A percentile compares a stretch with the other conserved stretches of the same genome.
Evolutionary conservation across 1,139 yeast species (phyloP).

Genomic region (Arxiozyma heterogenica): DNA sequence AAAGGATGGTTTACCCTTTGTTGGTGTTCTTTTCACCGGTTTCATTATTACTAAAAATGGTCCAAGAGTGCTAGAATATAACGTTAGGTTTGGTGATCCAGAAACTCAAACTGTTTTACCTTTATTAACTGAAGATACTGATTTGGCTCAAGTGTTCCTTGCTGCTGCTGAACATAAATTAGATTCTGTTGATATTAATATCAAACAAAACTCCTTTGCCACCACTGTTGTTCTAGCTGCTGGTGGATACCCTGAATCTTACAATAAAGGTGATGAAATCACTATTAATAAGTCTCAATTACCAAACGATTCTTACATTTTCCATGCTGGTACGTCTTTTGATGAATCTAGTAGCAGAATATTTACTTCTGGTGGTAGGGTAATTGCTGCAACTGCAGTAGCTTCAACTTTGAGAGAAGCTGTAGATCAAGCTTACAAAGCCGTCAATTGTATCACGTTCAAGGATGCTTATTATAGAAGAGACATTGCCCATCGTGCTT

Average conservation of each 20-base stretch:
- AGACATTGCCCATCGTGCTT: conserved; percentile 95
- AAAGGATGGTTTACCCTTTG: conserved; percentile 89
- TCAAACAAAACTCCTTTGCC: conserved; percentile 55
- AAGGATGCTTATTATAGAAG: conserved; percentile 71
- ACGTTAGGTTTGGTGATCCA: conserved; percentile 98
- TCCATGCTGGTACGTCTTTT: conserved; percentile 86
- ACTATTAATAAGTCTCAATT: conserved; percentile 42
- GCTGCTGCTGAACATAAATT: conserved; percentile 94
- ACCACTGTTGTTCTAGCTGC: conserved; percentile 96
- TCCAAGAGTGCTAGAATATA: conserved; percentile 93
- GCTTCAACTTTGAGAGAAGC: conserved; percentile 71
- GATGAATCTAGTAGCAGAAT: conserved; percentile 43
- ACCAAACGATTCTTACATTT: conserved; percentile 54
- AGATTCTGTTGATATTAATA: conserved; percentile 66
- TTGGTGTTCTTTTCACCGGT: conserved; percentile 95
- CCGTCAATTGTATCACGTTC: conserved; percentile 70
- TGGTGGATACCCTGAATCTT: conserved; percentile 90
- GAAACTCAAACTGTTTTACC: conserved; percentile 97
- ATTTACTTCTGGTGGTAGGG: conserved; percentile 92
- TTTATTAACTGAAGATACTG: conserved; percentile 70
- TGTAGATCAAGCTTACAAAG: conserved; percentile 76
- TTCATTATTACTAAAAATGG: conserved; percentile 77
- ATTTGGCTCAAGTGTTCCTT: conserved; percentile 81
- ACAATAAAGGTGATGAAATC: conserved; percentile 80
- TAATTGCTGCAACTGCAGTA: conserved; percentile 85